Evolutionary conservation across 1,284 basidiomycete species (phyloP).

Genomic region (Boletus semigastroideus): DNA sequence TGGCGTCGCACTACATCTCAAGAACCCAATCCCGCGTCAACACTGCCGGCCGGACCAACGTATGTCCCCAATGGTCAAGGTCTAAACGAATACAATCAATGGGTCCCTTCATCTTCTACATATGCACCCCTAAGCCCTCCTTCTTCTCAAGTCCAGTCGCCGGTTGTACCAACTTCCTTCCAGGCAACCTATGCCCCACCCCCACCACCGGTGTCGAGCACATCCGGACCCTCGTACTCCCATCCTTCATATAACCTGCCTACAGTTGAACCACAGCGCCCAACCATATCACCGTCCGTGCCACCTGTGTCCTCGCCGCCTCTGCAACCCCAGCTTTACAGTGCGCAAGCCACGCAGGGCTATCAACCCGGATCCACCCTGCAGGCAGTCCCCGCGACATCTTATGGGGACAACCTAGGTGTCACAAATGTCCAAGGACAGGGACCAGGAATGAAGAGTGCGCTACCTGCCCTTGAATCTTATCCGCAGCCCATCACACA

Average conservation of each 20-base stretch:
- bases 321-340: conserved; percentile 8
- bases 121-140: conserved; percentile 14
- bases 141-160: conserved; percentile 18
- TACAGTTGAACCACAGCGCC: conserved; percentile 9
- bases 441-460: not conserved
- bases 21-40: conserved; percentile 18
- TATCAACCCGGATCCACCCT: conserved; percentile 22
- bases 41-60: conserved; percentile 13
- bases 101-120: conserved; percentile 27
- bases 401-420: conserved; percentile 1
- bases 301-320: conserved; percentile 6
- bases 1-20: conserved; percentile 45
- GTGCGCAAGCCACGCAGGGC: conserved; percentile 5
- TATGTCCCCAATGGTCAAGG: conserved; percentile 17
- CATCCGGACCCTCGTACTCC: conserved; percentile 17
- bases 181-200: conserved; percentile 22
- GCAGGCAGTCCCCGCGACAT: conserved; percentile 11
- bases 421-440: conserved; percentile 5
- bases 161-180: conserved; percentile 9
- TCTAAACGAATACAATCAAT: conserved; percentile 27
- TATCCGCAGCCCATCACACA: conserved; percentile 5
- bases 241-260: conserved; percentile 10
- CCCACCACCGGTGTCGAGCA: conserved; percentile 15
- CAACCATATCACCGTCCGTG: conserved; percentile 5
- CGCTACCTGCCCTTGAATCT: conserved; percentile 5